Conservation (phyloP, 257 asterid genomes). For the Solanum boliviense region DNA sequence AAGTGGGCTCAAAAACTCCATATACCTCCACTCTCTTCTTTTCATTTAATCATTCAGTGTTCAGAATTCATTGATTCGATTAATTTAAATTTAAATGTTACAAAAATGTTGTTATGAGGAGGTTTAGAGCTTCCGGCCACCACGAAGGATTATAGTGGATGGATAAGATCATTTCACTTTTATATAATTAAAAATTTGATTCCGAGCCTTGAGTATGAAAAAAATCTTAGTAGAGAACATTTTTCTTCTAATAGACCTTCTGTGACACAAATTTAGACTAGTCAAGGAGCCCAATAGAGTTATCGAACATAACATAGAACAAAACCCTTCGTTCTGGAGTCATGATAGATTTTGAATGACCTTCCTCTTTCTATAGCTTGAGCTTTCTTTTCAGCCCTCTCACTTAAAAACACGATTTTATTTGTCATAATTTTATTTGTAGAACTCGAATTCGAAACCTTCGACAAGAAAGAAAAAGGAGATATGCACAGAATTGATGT, state of each 20-base stretch:
- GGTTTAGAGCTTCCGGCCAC: background rate
- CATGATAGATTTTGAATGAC: background rate
- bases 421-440: background rate
- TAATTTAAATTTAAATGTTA: background rate
- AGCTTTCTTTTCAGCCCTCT: too few species aligned
- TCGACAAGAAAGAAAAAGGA: background rate
- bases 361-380: background rate
- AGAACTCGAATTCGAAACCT: background rate
- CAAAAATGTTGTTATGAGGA: background rate
- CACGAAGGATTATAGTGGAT: background rate
- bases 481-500: background rate
- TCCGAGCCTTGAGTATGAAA: background rate
- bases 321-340: background rate
- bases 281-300: background rate
- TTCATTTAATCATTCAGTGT: background rate
- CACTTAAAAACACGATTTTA: background rate
- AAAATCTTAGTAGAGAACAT: background rate
- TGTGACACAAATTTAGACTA: background rate
- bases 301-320: background rate
- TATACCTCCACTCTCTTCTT: background rate
- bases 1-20: background rate
- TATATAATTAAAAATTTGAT: fast-evolving
- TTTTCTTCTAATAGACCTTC: background rate
- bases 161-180: background rate
- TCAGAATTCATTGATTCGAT: background rate